These are phyloP conservation scores for Globisporangium echinulatum DNA, from an alignment of 352 stramenopile genomes.

Conservation along the genomic window DNA sequence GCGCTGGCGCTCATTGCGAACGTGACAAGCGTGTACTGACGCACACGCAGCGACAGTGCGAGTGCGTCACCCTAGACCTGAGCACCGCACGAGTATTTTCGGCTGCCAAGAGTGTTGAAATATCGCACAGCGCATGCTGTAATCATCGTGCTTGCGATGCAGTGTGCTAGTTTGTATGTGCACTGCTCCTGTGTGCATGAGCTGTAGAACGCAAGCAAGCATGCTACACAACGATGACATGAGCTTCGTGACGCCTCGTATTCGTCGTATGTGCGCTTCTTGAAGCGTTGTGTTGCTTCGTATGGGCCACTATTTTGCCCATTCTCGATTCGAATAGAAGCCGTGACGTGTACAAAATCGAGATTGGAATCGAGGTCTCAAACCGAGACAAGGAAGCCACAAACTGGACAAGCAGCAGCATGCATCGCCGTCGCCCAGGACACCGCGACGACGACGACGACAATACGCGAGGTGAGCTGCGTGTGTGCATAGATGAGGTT, in stretches of 20 bases:
- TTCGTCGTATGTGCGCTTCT: no score
- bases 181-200: no score
- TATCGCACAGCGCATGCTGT: no score
- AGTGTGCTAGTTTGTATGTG: no score
- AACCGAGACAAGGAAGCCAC: background rate
- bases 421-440: slow-evolving; percentile 23
- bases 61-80: no score
- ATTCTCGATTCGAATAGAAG: background rate
- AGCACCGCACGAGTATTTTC: no score
- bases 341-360: background rate
- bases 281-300: background rate
- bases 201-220: no score
- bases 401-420: slow-evolving; percentile 1
- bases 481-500: background rate
- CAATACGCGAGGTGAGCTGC: slow-evolving; percentile 6
- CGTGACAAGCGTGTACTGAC: no score
- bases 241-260: no score
- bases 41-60: background rate
- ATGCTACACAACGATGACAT: no score
- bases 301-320: background rate
- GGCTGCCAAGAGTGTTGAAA: no score
- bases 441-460: slow-evolving; percentile 6
- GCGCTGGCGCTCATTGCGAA: background rate
- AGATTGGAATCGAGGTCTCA: background rate
- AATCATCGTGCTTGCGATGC: no score